Evolutionary conservation across 768 basidiomycete genomes (phyloP).

Genomic region (Lentinula lateritia): DNA sequence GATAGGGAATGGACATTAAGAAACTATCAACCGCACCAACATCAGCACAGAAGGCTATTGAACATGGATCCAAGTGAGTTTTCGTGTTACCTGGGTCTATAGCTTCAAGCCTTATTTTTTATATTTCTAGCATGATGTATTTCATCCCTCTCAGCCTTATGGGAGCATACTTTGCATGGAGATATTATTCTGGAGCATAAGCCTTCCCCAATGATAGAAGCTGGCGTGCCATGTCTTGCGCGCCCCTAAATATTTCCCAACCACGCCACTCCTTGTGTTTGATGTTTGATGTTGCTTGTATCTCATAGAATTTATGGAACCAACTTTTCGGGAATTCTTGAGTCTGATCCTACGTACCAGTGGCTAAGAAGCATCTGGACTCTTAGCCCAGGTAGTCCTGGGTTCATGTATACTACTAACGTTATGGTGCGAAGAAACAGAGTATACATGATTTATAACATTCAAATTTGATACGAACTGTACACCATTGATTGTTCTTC

Average conservation of each 20-base stretch:
- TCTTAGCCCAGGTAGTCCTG: no score
- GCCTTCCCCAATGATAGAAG: slow-evolving; percentile 31
- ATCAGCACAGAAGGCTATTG: slow-evolving; percentile 37
- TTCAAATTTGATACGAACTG: no score
- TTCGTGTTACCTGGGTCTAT: slow-evolving; percentile 4
- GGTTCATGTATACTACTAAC: no score
- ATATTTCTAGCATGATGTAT: slow-evolving; percentile 61
- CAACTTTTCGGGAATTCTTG: no score
- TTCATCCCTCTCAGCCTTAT: slow-evolving; percentile 75
- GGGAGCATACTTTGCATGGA: slow-evolving; percentile 85
- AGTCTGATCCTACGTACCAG: no score
- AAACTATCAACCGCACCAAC: slow-evolving; percentile 40
- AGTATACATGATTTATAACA: no score
- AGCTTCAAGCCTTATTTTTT: slow-evolving; percentile 6
- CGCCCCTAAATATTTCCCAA: neutral
- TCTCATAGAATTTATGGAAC: neutral
- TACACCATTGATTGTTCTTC: no score
- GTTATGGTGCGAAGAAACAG: no score
- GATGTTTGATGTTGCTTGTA: neutral
- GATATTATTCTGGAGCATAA: slow-evolving; percentile 46
- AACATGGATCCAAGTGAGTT: slow-evolving; percentile 66
- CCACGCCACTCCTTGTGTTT: neutral
- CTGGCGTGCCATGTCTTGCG: neutral
- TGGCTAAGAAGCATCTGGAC: no score
- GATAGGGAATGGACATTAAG: slow-evolving; percentile 48